Conservation (phyloP, 495 filamentous ascomycete genomes). For the Aspergillus haitiensis region DNA sequence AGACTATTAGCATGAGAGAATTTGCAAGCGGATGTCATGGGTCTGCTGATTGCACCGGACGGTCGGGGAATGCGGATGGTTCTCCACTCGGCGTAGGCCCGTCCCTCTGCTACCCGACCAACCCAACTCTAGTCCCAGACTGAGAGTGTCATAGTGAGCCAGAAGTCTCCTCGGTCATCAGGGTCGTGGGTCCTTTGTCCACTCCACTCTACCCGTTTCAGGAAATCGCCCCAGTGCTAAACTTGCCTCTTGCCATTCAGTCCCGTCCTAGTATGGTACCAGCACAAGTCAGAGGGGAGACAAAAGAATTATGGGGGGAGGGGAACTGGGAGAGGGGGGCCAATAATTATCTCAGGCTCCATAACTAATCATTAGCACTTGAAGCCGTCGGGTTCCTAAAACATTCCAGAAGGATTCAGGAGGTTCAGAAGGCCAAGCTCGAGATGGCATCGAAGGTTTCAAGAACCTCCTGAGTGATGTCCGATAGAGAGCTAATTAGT, state of each 20-base stretch:
- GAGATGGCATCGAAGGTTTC: constrained; percentile 5
- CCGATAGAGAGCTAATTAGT: background rate
- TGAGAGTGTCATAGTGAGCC: constrained; percentile 7
- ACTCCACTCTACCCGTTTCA: background rate
- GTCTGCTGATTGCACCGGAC: constrained; percentile 18
- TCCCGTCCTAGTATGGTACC: background rate
- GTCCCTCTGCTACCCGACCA: constrained; percentile 24
- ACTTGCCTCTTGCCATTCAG: background rate
- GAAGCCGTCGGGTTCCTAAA: constrained; percentile 15
- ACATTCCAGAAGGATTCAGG: constrained; percentile 29
- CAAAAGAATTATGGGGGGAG: too few relatives aligned
- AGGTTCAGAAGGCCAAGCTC: constrained; percentile 13
- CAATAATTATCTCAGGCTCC: constrained; percentile 3
- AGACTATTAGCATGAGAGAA: too few relatives aligned
- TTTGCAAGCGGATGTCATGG: constrained; percentile 14
- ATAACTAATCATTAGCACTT: constrained; percentile 9
- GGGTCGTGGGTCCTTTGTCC: background rate
- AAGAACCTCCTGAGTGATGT: constrained; percentile 2
- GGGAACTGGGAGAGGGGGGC: background rate
- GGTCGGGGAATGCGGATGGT: constrained; percentile 28
- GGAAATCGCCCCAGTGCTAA: background rate
- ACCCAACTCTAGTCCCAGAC: constrained; percentile 6
- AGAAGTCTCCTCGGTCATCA: background rate
- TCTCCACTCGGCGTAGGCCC: constrained; percentile 28
- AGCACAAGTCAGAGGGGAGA: too few relatives aligned